Percentiles rank a stretch among this genome's conserved stretches.
Evolutionary conservation across 352 stramenopile genomes (phyloP).

Genomic region (Pythium brassicae): DNA sequence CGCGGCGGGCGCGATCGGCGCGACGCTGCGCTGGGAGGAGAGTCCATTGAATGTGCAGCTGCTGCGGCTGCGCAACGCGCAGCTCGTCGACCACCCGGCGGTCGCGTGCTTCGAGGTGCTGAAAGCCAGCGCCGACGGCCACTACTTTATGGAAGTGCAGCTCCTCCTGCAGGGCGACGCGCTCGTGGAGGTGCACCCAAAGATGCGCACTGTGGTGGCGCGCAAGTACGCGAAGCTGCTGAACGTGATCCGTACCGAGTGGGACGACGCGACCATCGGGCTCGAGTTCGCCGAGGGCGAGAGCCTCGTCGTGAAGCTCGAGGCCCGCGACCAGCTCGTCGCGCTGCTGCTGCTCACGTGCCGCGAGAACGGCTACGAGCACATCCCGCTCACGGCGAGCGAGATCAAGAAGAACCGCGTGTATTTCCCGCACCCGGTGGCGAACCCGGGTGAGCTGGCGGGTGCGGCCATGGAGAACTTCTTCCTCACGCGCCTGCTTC

Average conservation of each 20-base stretch:
- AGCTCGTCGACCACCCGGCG: slow-evolving; percentile 49
- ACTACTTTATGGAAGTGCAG: slow-evolving; percentile 50
- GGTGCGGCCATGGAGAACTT: slow-evolving; percentile 45
- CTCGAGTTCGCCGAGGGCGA: slow-evolving; percentile 66
- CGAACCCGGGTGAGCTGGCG: slow-evolving; percentile 18
- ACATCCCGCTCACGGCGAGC: slow-evolving; percentile 34
- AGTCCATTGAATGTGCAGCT: slow-evolving; percentile 43
- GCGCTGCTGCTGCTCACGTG: slow-evolving; percentile 57
- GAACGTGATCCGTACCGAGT: slow-evolving; percentile 47
- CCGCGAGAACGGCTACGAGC: slow-evolving; percentile 49
- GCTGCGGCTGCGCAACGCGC: slow-evolving; percentile 51
- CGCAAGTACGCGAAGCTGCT: slow-evolving; percentile 53
- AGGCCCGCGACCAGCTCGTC: slow-evolving; percentile 60
- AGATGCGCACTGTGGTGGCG: slow-evolving; percentile 45
- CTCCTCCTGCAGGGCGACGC: slow-evolving; percentile 57
- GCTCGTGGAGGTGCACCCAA: slow-evolving; percentile 63
- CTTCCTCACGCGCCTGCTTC: slow-evolving; percentile 45
- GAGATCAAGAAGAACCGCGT: slow-evolving; percentile 50
- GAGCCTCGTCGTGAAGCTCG: slow-evolving; percentile 44
- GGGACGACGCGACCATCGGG: slow-evolving; percentile 48
- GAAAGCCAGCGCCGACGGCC: slow-evolving; percentile 33
- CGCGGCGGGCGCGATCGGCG: slow-evolving; percentile 37
- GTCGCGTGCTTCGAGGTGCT: slow-evolving; percentile 67
- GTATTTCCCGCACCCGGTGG: slow-evolving; percentile 52
- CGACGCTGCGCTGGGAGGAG: slow-evolving; percentile 32